phyloP scores from a whole-genome alignment of 306 rosid genomes.

The Albizia julibrissin region DNA sequence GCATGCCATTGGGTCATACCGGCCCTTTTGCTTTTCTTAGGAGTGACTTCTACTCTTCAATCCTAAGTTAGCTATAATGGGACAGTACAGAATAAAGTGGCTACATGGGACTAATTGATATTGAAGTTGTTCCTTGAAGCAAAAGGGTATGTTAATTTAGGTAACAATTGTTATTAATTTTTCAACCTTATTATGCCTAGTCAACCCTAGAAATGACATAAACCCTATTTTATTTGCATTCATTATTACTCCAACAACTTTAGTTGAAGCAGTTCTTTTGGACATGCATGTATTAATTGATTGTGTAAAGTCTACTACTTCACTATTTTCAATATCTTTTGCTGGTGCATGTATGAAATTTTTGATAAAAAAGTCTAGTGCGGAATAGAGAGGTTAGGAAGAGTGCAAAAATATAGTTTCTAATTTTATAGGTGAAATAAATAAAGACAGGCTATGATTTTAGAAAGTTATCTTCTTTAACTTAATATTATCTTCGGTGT shows the following conservation, averaged over 20 bases:
- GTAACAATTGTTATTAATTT: constrained; percentile 1
- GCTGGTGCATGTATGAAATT: neutral
- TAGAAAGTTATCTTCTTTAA: no score
- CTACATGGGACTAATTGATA: neutral
- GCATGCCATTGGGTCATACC: neutral
- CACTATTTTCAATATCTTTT: neutral
- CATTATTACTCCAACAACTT: neutral
- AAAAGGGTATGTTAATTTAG: constrained; percentile 24
- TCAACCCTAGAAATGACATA: constrained; percentile 3
- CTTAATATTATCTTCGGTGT: no score
- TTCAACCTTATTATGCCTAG: neutral
- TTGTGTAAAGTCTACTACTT: neutral
- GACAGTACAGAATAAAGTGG: constrained; percentile 4
- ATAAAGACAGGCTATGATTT: no score
- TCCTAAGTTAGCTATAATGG: constrained; percentile 37
- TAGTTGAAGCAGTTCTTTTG: neutral
- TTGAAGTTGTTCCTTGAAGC: constrained; percentile 40
- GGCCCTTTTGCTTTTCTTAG: constrained; percentile 31
- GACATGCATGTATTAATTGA: neutral
- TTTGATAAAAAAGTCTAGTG: neutral
- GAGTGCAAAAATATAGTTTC: no score
- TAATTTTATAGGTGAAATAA: neutral
- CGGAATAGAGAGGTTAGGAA: neutral
- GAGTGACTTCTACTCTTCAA: constrained; percentile 37
- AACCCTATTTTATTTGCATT: neutral